Evolutionary conservation across 805 yeast species (phyloP).

Genomic region (Candida methanosorbosa): DNA sequence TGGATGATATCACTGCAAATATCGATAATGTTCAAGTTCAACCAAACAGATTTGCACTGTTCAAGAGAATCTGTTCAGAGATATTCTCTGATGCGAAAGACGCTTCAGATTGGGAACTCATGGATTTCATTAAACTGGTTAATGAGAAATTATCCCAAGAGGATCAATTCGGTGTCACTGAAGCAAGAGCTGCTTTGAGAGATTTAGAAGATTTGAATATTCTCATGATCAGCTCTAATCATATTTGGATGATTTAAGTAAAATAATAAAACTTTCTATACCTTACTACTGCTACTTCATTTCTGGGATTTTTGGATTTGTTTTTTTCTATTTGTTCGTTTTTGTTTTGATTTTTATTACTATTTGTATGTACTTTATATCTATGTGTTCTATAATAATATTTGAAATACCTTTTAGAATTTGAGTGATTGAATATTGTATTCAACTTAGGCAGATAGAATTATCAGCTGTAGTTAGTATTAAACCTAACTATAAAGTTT

Average conservation of each 20-base stretch:
- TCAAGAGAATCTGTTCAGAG: constrained; percentile 38
- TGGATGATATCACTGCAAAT: constrained; percentile 7
- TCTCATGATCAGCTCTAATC: constrained; percentile 38
- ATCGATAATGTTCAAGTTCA: constrained; percentile 32
- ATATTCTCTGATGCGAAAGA: constrained; percentile 32
- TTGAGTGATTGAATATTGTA: no score
- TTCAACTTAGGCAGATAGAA: no score
- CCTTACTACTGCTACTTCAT: no score
- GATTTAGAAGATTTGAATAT: constrained; percentile 36
- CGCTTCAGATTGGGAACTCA: constrained; percentile 25
- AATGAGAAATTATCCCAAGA: constrained; percentile 29
- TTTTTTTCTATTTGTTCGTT: neutral
- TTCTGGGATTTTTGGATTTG: neutral
- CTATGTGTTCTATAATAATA: no score
- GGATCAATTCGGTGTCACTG: constrained; percentile 35
- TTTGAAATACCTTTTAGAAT: no score
- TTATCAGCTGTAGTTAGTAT: no score
- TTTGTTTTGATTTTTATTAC: neutral
- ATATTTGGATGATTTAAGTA: constrained; percentile 35
- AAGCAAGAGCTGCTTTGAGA: constrained; percentile 34
- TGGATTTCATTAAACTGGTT: constrained; percentile 13
- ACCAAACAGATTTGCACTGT: constrained; percentile 36
- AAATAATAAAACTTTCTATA: no score
- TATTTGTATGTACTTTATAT: neutral
- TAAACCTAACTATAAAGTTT: no score